A percentile compares a stretch with the other conserved stretches of the same genome.
These are phyloP conservation scores for Russula sp. DNA, from an alignment of 768 basidiomycete genomes.

Conservation along the genomic window DNA sequence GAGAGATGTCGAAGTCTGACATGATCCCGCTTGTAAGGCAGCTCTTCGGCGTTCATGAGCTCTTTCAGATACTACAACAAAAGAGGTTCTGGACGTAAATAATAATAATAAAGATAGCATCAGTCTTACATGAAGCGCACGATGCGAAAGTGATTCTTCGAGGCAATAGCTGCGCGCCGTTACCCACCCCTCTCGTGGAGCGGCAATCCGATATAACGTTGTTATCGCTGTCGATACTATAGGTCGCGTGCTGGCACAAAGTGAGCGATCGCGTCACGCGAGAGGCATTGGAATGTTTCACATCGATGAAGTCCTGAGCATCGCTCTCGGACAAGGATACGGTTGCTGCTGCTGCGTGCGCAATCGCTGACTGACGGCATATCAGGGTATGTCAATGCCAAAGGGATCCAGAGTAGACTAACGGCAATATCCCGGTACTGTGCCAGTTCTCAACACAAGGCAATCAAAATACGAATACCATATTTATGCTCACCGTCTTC, in stretches of 20 bases:
- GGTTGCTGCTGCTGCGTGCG: constrained; percentile 26
- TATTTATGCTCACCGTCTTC: constrained; percentile 22
- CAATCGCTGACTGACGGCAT: constrained; percentile 23
- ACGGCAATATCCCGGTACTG: constrained; percentile 29
- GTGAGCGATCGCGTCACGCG: background rate
- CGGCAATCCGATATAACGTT: constrained; percentile 27
- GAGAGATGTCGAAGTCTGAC: no score
- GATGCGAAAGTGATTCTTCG: constrained; percentile 24
- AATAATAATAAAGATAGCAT: background rate
- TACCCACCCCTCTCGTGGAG: constrained; percentile 25
- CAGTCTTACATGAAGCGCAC: constrained; percentile 22
- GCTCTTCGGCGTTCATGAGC: constrained; percentile 24
- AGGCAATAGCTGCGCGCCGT: constrained; percentile 26
- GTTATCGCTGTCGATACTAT: constrained; percentile 27
- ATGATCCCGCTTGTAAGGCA: constrained; percentile 4
- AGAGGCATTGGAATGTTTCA: background rate
- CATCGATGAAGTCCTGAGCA: constrained; percentile 31
- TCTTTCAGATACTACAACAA: constrained; percentile 24
- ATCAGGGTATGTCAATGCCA: background rate
- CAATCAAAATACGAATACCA: background rate
- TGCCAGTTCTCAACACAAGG: background rate
- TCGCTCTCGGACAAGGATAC: constrained; percentile 25
- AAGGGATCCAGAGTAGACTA: background rate
- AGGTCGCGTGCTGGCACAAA: constrained; percentile 24
- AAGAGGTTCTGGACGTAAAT: background rate